Evolutionary conservation across 345 rosid genomes (phyloP), one percentile per base, ranked within the genome.

Genomic region (Diplotaxis tenuifolia): DNA sequence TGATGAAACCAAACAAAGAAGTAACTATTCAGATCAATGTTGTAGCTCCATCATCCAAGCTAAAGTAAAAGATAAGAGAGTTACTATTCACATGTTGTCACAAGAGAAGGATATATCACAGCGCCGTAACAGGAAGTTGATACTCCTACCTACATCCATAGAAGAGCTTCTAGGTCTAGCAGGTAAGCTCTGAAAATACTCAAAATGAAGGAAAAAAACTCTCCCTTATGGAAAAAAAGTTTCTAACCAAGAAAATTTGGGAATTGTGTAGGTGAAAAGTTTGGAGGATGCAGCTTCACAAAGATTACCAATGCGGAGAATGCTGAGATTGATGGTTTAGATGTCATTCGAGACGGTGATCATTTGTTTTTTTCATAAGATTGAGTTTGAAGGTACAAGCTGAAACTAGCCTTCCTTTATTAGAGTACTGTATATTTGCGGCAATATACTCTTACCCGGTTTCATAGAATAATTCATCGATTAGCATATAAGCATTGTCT

Each of bases 321-420:
- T 16, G 92, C 96, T 62, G 96, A 87, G 78, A 85, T 95, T 76
- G 92, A 89, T 73, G 96, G 88, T 75, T 71, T 84, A 74, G 10
- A 70, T 77, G 96, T 91, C 71, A 83, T 95, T 82, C 84, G 97
- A 69, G 99, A 95, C 67, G 96, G 95, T 70, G 99, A 95, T 84
- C 88, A 91, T 79, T 88, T 95, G 83, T 89, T 82, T 82, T 59
- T 86, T 91, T 74, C 88, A 80, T 73, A 76, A 81, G 47, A 76
- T 78, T 67, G 79, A 81, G 60, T 54, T 34, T 52, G 82, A 82
- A 76, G 73, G 55, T 61, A 50, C 73, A 50, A 45, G 53, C 8
- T 52, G 59, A 66, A 57, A 68, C 66, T 57, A 28, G 72, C 45
- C 40, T 65, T 56, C 11, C 20, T 57, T 57, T 11, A 57, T 25